Evolutionary conservation across 1,284 basidiomycete species (phyloP).

Genomic region (Abortiporus biennis): DNA sequence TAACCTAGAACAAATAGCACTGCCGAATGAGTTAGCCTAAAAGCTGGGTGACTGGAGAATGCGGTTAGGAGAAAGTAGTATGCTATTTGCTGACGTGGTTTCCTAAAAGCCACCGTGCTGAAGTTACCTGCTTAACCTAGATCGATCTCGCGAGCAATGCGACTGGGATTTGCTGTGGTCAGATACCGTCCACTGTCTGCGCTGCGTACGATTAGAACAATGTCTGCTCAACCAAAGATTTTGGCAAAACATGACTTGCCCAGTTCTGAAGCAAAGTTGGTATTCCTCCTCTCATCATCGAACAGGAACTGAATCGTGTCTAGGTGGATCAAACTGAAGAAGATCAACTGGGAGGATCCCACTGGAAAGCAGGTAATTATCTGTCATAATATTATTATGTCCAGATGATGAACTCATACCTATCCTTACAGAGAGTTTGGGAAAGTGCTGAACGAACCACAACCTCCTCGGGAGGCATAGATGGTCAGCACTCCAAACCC

Average conservation of each 20-base stretch:
- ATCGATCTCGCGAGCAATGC: too few relatives aligned
- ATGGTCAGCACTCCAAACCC: slow-evolving; percentile 45
- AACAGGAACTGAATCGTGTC: not conserved
- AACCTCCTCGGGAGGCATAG: slow-evolving; percentile 66
- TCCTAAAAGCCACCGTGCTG: too few relatives aligned
- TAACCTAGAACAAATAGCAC: too few relatives aligned
- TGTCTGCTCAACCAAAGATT: too few relatives aligned
- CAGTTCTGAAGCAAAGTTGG: slow-evolving; percentile 55
- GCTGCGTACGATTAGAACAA: too few relatives aligned
- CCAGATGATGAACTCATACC: not conserved
- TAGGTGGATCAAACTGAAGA: slow-evolving; percentile 73
- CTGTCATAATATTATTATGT: not conserved
- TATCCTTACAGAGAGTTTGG: slow-evolving; percentile 63
- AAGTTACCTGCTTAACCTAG: too few relatives aligned
- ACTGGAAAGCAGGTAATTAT: slow-evolving; percentile 61
- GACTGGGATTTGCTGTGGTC: too few relatives aligned
- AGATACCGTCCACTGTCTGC: too few relatives aligned
- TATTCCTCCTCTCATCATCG: slow-evolving; percentile 6
- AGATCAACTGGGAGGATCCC: slow-evolving; percentile 69
- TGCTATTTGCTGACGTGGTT: too few relatives aligned
- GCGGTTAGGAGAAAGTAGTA: too few relatives aligned
- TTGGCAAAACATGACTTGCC: slow-evolving; percentile 39
- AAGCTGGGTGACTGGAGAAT: too few relatives aligned
- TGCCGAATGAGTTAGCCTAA: too few relatives aligned
- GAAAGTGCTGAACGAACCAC: slow-evolving; percentile 83